Conservation (phyloP, 768 basidiomycete species). For the Mycena alexandri region DNA sequence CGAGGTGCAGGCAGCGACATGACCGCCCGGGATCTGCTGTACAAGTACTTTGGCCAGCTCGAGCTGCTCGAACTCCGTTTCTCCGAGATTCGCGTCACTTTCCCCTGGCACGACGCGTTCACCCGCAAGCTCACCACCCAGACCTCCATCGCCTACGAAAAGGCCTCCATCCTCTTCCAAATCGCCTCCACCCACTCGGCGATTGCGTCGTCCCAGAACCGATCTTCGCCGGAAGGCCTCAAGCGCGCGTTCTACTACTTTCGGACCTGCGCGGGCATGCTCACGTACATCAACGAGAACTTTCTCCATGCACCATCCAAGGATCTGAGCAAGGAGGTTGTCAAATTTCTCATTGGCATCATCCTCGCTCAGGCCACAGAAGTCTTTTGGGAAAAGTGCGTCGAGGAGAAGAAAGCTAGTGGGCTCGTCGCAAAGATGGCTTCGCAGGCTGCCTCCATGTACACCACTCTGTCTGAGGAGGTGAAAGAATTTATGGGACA, state of each 20-base stretch:
- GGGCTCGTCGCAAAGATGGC: slow-evolving; percentile 87
- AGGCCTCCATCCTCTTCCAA: slow-evolving; percentile 97
- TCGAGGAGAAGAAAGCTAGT: slow-evolving; percentile 90
- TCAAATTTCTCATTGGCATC: slow-evolving; percentile 91
- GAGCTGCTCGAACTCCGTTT: slow-evolving; percentile 97
- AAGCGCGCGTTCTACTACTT: slow-evolving; percentile 96
- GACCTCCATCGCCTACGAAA: slow-evolving; percentile 97
- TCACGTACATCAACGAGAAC: slow-evolving; percentile 99
- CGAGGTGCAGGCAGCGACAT: slow-evolving; percentile 95
- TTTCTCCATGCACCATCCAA: slow-evolving; percentile 98
- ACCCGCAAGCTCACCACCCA: slow-evolving; percentile 94
- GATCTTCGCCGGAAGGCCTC: slow-evolving; percentile 90
- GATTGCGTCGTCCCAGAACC: slow-evolving; percentile 87
- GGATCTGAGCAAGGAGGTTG: slow-evolving; percentile 92
- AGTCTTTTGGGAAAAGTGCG: slow-evolving; percentile 94
- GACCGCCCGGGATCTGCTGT: slow-evolving; percentile 94
- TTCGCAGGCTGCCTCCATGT: slow-evolving; percentile 85
- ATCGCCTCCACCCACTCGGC: slow-evolving; percentile 95
- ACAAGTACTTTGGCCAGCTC: slow-evolving; percentile 99
- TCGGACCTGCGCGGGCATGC: slow-evolving; percentile 92
- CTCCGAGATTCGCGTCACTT: slow-evolving; percentile 95
- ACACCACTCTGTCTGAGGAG: slow-evolving; percentile 86
- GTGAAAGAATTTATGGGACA: slow-evolving; percentile 98
- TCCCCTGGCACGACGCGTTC: slow-evolving; percentile 98
- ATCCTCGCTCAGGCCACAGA: slow-evolving; percentile 96